These are phyloP conservation scores for Sonneratia caseolaris DNA, from an alignment of 345 rosid genomes.

Conservation along the genomic window DNA sequence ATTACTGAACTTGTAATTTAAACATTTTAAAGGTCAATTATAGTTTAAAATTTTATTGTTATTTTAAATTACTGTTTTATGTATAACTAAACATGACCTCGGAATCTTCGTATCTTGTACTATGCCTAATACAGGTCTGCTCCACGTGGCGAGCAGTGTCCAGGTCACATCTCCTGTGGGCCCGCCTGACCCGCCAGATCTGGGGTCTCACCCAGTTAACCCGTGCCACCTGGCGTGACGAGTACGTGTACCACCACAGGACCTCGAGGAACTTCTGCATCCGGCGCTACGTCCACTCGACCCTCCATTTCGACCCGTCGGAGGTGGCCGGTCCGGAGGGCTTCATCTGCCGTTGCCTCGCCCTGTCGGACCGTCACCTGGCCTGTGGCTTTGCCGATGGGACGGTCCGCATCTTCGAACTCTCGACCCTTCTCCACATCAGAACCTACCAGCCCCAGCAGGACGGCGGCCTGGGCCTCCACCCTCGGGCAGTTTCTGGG, in stretches of 20 bases:
- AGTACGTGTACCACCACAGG: conserved; percentile 52
- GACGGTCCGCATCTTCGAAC: conserved; percentile 61
- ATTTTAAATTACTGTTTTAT: too few relatives aligned
- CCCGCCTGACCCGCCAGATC: conserved; percentile 35
- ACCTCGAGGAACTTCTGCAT: conserved; percentile 52
- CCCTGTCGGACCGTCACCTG: conserved; percentile 60
- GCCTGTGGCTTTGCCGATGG: conserved; percentile 89
- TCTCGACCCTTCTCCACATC: conserved; percentile 42
- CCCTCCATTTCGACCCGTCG: conserved; percentile 49
- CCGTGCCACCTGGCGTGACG: conserved; percentile 62
- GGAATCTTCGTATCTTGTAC: too few relatives aligned
- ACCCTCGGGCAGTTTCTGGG: conserved; percentile 72
- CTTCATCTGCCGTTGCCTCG: conserved; percentile 62
- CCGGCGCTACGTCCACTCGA: conserved; percentile 24
- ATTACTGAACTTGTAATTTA: too few relatives aligned
- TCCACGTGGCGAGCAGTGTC: conserved; percentile 87
- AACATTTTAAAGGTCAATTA: too few relatives aligned
- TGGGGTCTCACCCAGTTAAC: conserved; percentile 44
- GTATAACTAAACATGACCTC: too few relatives aligned
- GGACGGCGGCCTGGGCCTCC: conserved; percentile 56
- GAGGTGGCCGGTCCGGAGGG: conserved; percentile 51
- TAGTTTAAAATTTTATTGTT: too few relatives aligned
- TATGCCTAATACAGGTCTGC: conserved; percentile 42
- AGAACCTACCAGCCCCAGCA: conserved; percentile 51
- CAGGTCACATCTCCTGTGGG: conserved; percentile 72